phyloP scores from a whole-genome alignment of 306 rosid species.

The Fragaria ananassa region DNA sequence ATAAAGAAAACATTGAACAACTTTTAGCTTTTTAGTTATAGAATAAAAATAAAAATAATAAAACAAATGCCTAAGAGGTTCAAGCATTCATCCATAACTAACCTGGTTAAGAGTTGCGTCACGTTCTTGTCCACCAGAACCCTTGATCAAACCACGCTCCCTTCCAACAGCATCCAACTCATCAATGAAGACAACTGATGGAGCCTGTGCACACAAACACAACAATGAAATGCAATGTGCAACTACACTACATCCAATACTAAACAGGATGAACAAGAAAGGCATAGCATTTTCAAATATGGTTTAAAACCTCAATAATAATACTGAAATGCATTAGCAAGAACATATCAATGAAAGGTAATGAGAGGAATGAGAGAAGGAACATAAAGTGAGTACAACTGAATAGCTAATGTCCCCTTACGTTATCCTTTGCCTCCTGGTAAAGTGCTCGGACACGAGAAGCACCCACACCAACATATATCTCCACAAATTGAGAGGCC shows the following conservation, averaged over 20 bases:
- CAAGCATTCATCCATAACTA: constrained; percentile 2
- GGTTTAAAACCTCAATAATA: constrained; percentile 1
- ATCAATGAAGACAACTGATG: constrained; percentile 96
- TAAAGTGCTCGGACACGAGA: constrained; percentile 96
- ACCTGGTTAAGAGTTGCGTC: constrained; percentile 99
- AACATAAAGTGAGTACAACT: constrained; percentile 6
- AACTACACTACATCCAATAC: constrained; percentile 8
- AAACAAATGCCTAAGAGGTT: not conserved
- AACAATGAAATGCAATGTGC: constrained; percentile 9
- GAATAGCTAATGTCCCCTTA: constrained; percentile 34
- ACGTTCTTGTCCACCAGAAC: constrained; percentile 99
- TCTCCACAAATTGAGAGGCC: constrained; percentile 96
- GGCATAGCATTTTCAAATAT: not conserved
- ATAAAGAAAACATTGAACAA: constrained; percentile 32
- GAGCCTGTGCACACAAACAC: constrained; percentile 58
- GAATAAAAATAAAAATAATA: not conserved
- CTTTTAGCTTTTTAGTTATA: constrained; percentile 6
- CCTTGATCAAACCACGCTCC: constrained; percentile 97
- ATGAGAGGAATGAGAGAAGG: not conserved
- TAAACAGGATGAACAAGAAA: constrained; percentile 12
- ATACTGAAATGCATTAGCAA: constrained; percentile 10
- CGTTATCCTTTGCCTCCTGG: constrained; percentile 91
- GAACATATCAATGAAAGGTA: constrained; percentile 17
- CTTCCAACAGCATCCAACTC: constrained; percentile 99
- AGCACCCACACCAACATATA: constrained; percentile 98